Evolutionary conservation across 306 rosid species (phyloP), one percentile per base, ranked within the genome.

Genomic region (Luffa acutangula): DNA sequence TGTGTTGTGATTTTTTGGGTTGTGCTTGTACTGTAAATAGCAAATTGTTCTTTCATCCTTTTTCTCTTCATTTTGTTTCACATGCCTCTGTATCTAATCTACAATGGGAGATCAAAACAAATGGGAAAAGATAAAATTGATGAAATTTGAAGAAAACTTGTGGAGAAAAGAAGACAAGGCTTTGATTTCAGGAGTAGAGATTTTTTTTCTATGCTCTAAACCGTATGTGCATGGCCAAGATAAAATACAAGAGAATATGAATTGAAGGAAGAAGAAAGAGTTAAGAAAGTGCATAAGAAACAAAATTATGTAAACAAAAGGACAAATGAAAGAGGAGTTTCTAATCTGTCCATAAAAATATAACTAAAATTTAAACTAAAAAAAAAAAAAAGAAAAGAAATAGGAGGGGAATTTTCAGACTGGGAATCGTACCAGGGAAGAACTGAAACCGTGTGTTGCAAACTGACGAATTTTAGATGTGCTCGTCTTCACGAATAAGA

Each of bases 241-340:
- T 60, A 25, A 31, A 60, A 10, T 21, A 60, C 39, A 64, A 33
- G 20, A 20, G 17, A n/a, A 72, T 25, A 21, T 45, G 54, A 25
- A 73, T 45, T 6, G 25, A 65, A 17, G 3, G 41, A 49, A 45
- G 57, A 49, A 31, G 77, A 72, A 72, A 72, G 59, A 48, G 58
- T 12, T 25, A 45, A 71, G 25, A 14, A 46, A 66, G 5, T 39
- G 52, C 31, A 67, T 37, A 67, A 37, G 52, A 67, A 73, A 73
- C 42, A 73, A 31, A 49, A 48, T 13, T 31, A 72, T 72, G 12
- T 6, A 48, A 48, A 25, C 58, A 72, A 48, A 48, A 72, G 59
- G 77, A 72, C 77, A 48, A 72, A 71, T 71, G 36, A 21, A 71
- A 71, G n/a, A 3, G 76, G 53, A 12, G 57, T 71, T 71, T 21